Conservation (phyloP, 2,329 filamentous ascomycete species). For the Hypocreales sp. region DNA sequence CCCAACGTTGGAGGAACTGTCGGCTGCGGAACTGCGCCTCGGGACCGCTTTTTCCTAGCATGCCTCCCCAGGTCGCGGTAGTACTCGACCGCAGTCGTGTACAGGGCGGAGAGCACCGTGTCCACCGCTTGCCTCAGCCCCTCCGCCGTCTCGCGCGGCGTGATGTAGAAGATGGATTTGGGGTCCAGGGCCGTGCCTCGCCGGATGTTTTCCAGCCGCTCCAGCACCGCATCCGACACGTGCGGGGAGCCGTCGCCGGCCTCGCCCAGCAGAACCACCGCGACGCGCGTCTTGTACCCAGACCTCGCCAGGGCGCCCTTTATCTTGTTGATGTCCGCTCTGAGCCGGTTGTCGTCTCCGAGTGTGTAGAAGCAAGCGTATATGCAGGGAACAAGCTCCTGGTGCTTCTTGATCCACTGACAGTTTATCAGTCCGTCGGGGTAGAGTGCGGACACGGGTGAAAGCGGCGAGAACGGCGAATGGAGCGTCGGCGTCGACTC, state of each 20-base stretch:
- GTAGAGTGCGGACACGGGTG: constrained; percentile 67
- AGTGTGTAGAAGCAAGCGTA: constrained; percentile 72
- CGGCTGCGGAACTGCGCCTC: constrained; percentile 63
- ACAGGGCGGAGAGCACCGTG: constrained; percentile 56
- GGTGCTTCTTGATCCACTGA: constrained; percentile 79
- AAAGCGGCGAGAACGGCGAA: constrained; percentile 82
- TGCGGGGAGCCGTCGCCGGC: constrained; percentile 10
- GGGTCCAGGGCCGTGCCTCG: constrained; percentile 66
- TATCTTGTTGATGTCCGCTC: constrained; percentile 68
- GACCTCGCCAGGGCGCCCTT: constrained; percentile 52
- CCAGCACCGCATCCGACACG: constrained; percentile 49
- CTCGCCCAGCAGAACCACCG: constrained; percentile 41
- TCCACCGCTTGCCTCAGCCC: constrained; percentile 63
- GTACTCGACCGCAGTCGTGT: constrained; percentile 68
- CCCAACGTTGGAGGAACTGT: constrained; percentile 70
- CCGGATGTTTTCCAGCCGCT: constrained; percentile 67
- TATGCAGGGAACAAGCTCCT: constrained; percentile 65
- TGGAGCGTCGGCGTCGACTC: constrained; percentile 48
- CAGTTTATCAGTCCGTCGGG: constrained; percentile 78
- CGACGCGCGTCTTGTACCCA: constrained; percentile 63
- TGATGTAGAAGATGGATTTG: constrained; percentile 75
- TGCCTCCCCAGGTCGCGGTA: constrained; percentile 92
- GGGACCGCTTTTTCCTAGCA: constrained; percentile 70
- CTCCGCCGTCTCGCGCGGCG: constrained; percentile 52
- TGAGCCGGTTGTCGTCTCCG: constrained; percentile 70